A percentile compares a stretch with the other conserved stretches of the same genome.
Conservation (phyloP, 1,284 basidiomycete species). For the Cutaneotrichosporon cutaneum region DNA sequence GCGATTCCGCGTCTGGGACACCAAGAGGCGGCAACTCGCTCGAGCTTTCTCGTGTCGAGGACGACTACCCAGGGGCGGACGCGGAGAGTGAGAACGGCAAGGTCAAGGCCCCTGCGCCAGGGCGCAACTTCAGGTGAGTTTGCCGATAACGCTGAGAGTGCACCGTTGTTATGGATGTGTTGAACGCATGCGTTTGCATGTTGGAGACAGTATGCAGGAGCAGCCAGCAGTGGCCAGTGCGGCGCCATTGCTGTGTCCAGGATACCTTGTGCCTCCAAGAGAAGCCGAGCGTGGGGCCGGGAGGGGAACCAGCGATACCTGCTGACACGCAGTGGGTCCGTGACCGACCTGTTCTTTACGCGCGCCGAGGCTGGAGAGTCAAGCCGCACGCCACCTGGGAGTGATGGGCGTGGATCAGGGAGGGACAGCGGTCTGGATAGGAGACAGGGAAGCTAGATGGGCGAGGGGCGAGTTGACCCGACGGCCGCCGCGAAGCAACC, state of each 20-base stretch:
- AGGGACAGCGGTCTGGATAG: conserved; percentile 2
- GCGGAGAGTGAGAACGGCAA: conserved; percentile 52
- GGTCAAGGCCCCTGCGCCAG: conserved; percentile 33
- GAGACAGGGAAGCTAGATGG: conserved; percentile 4
- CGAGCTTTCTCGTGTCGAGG: conserved; percentile 36
- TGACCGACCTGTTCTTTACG: conserved; percentile 46
- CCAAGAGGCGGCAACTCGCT: conserved; percentile 32
- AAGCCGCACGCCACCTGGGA: neutral
- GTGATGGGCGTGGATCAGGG: conserved; percentile 1
- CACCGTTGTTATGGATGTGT: neutral
- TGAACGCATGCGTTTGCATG: neutral
- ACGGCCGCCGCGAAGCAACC: neutral
- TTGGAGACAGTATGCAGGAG: neutral
- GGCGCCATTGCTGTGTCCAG: neutral
- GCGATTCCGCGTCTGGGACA: conserved; percentile 34
- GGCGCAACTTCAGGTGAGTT: conserved; percentile 49
- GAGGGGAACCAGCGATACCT: neutral
- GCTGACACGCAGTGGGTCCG: conserved; percentile 31
- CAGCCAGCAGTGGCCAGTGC: neutral
- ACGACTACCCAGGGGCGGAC: conserved; percentile 32
- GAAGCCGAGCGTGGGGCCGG: neutral
- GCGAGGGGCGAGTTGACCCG: neutral
- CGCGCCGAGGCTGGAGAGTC: conserved; percentile 26
- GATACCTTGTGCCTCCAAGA: neutral
- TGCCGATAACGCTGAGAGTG: neutral